These are phyloP conservation scores for Jatropha podagrica DNA, from an alignment of 441 rosid species.

Conservation along the genomic window DNA sequence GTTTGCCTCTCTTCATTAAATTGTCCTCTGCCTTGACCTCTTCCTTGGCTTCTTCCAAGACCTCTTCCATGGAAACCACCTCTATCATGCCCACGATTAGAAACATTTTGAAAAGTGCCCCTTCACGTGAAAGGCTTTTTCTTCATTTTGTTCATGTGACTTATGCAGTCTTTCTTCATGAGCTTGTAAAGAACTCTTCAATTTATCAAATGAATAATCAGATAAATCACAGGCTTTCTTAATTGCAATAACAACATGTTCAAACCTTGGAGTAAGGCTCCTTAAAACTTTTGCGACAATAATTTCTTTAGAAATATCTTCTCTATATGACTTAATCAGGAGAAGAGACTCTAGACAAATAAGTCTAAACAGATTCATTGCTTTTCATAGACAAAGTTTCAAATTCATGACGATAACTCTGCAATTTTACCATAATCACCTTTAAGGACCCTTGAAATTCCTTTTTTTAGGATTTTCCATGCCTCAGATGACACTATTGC, in stretches of 20 bases:
- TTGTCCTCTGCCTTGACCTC: background rate
- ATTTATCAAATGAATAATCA: conserved; percentile 1
- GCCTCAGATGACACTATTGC: conserved; percentile 7
- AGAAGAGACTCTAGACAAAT: background rate
- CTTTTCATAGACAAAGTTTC: background rate
- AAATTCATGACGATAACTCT: background rate
- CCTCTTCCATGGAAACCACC: background rate
- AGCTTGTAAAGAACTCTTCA: background rate
- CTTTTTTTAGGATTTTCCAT: background rate
- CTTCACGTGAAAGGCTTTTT: background rate
- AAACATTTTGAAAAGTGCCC: background rate
- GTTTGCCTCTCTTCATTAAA: background rate
- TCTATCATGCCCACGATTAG: background rate
- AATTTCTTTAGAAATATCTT: background rate
- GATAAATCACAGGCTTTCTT: background rate
- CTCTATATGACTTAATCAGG: background rate
- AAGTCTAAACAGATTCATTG: background rate
- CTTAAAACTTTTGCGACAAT: conserved; percentile 9
- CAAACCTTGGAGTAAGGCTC: background rate
- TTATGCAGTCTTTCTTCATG: conserved; percentile 3
- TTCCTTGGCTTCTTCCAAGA: background rate
- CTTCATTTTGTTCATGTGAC: background rate
- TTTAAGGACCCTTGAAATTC: background rate
- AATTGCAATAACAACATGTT: background rate
- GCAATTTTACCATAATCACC: background rate